phyloP scores from a whole-genome alignment of 78 protist genomes.

The Thecamonas trahens region DNA sequence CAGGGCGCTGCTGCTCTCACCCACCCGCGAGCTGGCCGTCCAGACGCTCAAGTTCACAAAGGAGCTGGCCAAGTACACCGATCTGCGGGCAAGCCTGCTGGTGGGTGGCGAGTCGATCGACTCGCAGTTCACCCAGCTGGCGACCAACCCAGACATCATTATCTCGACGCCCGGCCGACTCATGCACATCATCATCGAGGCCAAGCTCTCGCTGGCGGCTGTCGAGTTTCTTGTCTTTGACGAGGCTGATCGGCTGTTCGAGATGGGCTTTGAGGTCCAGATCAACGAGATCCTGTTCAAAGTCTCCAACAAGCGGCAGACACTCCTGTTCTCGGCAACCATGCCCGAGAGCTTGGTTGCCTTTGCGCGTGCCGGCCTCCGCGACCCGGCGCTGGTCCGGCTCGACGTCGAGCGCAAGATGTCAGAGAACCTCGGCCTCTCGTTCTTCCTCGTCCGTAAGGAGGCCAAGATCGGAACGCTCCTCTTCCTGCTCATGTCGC shows the following conservation, averaged over 20 bases:
- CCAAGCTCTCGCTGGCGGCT: slow-evolving; percentile 44
- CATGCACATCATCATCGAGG: slow-evolving; percentile 78
- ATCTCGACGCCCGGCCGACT: slow-evolving; percentile 99
- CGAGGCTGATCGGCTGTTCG: slow-evolving; percentile 98
- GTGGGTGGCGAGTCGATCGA: slow-evolving; percentile 95
- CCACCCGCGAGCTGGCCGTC: slow-evolving; percentile 98
- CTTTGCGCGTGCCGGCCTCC: slow-evolving; percentile 77
- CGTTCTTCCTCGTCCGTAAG: slow-evolving; percentile 40
- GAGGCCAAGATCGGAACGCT: slow-evolving; percentile 72
- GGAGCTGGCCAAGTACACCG: slow-evolving; percentile 59
- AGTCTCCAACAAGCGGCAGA: slow-evolving; percentile 73
- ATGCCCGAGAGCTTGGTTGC: slow-evolving; percentile 85
- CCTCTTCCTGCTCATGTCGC: slow-evolving; percentile 46
- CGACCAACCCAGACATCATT: slow-evolving; percentile 89
- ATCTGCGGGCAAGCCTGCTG: slow-evolving; percentile 55
- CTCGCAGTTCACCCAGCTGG: slow-evolving; percentile 73
- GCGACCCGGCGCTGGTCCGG: slow-evolving; percentile 78
- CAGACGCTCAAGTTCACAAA: slow-evolving; percentile 81
- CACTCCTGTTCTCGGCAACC: slow-evolving; percentile 92
- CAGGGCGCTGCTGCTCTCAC: slow-evolving; percentile 87
- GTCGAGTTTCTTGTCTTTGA: slow-evolving; percentile 88
- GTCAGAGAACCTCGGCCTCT: slow-evolving; percentile 47
- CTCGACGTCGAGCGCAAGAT: slow-evolving; percentile 87
- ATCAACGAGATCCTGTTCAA: slow-evolving; percentile 61
- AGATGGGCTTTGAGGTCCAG: slow-evolving; percentile 92